Conservation (phyloP, 768 basidiomycete species). For the Phylloporus rhodoxanthus region DNA sequence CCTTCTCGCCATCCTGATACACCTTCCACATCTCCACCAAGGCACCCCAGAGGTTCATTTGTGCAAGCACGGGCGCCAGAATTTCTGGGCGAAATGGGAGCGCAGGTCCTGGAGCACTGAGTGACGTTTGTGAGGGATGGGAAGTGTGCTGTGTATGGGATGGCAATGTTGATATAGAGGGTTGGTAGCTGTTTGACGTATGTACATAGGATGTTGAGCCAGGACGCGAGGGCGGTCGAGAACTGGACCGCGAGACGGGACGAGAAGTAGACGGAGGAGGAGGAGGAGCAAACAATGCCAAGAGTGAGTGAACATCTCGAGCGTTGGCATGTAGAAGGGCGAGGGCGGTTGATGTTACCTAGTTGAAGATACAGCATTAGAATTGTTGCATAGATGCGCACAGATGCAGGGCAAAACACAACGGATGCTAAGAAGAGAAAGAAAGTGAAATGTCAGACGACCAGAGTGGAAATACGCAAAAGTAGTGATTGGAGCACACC, state of each 20-base stretch:
- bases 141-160: constrained; percentile 8
- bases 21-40: constrained; percentile 27
- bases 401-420: not conserved
- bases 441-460: constrained; percentile 38
- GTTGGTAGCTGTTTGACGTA: constrained; percentile 5
- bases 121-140: constrained; percentile 5
- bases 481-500: constrained; percentile 29
- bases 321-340: constrained; percentile 25
- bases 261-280: constrained; percentile 9
- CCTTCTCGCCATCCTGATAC: constrained; percentile 15
- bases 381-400: constrained; percentile 8
- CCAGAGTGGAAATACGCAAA: constrained; percentile 34
- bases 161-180: constrained; percentile 3
- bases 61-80: constrained; percentile 17
- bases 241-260: constrained; percentile 18
- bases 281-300: constrained; percentile 15
- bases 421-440: not conserved
- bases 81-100: constrained; percentile 16
- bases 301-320: constrained; percentile 19
- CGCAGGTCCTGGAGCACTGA: not conserved
- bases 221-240: constrained; percentile 22
- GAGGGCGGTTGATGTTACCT: constrained; percentile 28
- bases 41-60: constrained; percentile 19
- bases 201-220: constrained; percentile 11
- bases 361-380: constrained; percentile 5